Percentiles rank a stretch among this genome's conserved stretches.
Evolutionary conservation across 768 basidiomycete species (phyloP).

Genomic region (Lactarius indigo): DNA sequence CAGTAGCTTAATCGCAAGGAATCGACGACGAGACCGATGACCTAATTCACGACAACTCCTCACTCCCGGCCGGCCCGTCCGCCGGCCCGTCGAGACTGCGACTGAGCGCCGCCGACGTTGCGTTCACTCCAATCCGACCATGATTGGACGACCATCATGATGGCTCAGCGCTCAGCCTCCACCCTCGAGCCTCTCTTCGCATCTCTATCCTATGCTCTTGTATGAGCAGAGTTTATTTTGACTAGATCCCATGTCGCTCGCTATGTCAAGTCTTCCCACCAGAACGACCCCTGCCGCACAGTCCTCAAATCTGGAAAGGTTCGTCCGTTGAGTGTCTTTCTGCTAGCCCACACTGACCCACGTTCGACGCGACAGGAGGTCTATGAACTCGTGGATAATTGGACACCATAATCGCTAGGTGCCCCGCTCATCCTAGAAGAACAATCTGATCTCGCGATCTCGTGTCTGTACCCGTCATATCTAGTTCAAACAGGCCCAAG

Average conservation of each 20-base stretch:
- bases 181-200: slow-evolving; percentile 55
- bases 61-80: too few relatives aligned
- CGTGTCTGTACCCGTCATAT: slow-evolving; percentile 68
- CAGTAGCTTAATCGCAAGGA: too few relatives aligned
- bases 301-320: slow-evolving; percentile 90
- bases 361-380: slow-evolving; percentile 63
- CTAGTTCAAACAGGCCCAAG: slow-evolving; percentile 77
- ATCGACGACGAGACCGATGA: too few relatives aligned
- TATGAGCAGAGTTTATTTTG: slow-evolving; percentile 60
- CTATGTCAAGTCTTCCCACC: slow-evolving; percentile 92
- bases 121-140: neutral
- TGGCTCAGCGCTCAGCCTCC: slow-evolving; percentile 34
- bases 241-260: slow-evolving; percentile 81
- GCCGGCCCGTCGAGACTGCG: too few relatives aligned
- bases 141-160: slow-evolving; percentile 36
- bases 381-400: slow-evolving; percentile 94
- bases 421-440: slow-evolving; percentile 58
- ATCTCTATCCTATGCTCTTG: slow-evolving; percentile 59
- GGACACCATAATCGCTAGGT: slow-evolving; percentile 81
- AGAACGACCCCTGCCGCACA: slow-evolving; percentile 93
- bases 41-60: too few relatives aligned
- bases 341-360: neutral
- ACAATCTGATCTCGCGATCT: slow-evolving; percentile 68
- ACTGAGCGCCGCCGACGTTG: neutral
- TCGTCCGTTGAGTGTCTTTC: neutral